phyloP scores from a whole-genome alignment of 495 filamentous ascomycete species.

The Penicillium manginii region DNA sequence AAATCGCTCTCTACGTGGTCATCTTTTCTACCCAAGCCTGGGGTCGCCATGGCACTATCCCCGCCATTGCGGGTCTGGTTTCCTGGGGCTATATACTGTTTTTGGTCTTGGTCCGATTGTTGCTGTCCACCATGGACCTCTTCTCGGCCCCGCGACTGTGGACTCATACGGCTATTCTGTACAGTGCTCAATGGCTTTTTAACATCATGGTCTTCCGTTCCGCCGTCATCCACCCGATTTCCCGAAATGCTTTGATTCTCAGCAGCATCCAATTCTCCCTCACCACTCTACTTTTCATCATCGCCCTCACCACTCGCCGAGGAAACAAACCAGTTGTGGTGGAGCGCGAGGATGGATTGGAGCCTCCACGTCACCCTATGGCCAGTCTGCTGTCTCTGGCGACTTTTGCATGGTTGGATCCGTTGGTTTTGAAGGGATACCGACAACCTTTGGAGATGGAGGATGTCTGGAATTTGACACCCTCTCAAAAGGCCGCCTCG shows the following conservation, averaged over 20 bases:
- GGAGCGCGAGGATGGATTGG: constrained; percentile 82
- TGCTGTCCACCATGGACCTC: constrained; percentile 68
- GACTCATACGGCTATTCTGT: constrained; percentile 92
- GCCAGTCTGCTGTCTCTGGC: constrained; percentile 87
- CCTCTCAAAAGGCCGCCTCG: constrained; percentile 81
- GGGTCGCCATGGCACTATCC: constrained; percentile 59
- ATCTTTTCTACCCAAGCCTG: constrained; percentile 59
- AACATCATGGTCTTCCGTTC: constrained; percentile 79
- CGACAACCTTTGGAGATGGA: constrained; percentile 78
- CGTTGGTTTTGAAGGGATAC: constrained; percentile 90
- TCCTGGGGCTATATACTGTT: constrained; percentile 84
- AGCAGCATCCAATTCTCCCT: constrained; percentile 73
- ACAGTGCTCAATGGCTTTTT: constrained; percentile 81
- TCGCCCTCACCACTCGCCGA: constrained; percentile 81
- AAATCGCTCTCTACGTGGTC: constrained; percentile 67
- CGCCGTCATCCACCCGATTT: constrained; percentile 74
- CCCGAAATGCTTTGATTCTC: constrained; percentile 57
- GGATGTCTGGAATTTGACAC: constrained; percentile 89
- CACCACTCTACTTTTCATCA: constrained; percentile 69
- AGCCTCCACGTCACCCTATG: constrained; percentile 81
- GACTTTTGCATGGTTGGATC: constrained; percentile 89
- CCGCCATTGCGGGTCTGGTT: constrained; percentile 65
- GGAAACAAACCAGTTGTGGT: constrained; percentile 89
- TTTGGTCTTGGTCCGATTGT: constrained; percentile 72
- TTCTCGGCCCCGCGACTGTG: constrained; percentile 72